These are phyloP conservation scores for Physcomitrellopsis africana DNA, from an alignment of 225 moss, liverwort and hornwort genomes.

Conservation along the genomic window DNA sequence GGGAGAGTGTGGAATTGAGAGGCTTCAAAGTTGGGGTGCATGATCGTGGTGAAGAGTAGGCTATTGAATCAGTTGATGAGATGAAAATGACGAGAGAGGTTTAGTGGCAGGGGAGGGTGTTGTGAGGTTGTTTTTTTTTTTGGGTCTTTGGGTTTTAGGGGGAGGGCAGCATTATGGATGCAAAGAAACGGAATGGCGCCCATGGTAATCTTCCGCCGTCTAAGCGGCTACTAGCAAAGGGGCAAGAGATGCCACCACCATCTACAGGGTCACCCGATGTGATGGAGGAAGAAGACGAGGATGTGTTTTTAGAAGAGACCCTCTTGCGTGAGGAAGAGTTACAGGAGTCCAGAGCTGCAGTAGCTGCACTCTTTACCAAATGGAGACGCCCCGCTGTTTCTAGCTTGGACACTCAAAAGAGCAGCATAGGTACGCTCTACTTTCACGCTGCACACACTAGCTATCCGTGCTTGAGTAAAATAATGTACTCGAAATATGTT, in stretches of 20 bases:
- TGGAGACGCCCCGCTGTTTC: conserved; percentile 73
- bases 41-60: conserved; percentile 21
- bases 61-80: background rate
- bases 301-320: conserved; percentile 3
- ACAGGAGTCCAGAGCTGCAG: conserved; percentile 62
- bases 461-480: background rate
- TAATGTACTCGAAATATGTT: conserved; percentile 4
- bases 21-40: conserved; percentile 17
- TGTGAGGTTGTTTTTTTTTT: background rate
- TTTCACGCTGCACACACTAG: background rate
- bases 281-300: no score
- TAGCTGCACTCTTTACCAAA: conserved; percentile 66
- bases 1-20: background rate
- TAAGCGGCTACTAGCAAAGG: conserved; percentile 45
- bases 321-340: conserved; percentile 80
- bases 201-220: no score
- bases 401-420: conserved; percentile 48
- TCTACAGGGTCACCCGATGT: no score
- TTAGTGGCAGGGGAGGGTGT: background rate
- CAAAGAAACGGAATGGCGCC: no score
- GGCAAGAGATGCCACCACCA: no score
- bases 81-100: conserved; percentile 1
- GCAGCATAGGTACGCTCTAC: conserved; percentile 50
- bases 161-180: conserved; percentile 6
- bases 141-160: background rate